Conservation (phyloP, 208 protist species). For the Trypanosoma avium region DNA sequence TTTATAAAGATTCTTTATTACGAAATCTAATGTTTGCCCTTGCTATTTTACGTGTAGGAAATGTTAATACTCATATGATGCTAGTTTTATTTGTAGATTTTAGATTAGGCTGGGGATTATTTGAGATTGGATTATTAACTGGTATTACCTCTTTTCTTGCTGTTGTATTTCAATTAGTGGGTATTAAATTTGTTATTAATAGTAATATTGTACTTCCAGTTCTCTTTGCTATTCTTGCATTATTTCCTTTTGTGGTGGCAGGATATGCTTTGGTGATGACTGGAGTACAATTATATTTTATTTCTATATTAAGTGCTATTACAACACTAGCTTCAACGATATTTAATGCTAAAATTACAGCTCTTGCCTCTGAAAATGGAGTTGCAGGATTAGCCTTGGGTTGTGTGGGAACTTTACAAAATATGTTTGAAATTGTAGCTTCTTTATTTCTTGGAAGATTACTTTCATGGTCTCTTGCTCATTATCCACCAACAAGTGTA, state of each 20-base stretch:
- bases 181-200: constrained; percentile 28
- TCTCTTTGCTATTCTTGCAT: constrained; percentile 23
- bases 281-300: constrained; percentile 26
- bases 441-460: constrained; percentile 37
- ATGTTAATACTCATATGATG: constrained; percentile 48
- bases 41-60: constrained; percentile 38
- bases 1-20: constrained; percentile 25
- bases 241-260: constrained; percentile 20
- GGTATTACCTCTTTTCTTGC: constrained; percentile 27
- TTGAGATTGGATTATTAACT: constrained; percentile 33
- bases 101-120: constrained; percentile 34
- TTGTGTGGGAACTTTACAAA: constrained; percentile 39
- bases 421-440: constrained; percentile 31
- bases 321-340: constrained; percentile 32
- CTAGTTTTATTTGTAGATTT: constrained; percentile 43
- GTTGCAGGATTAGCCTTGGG: constrained; percentile 39
- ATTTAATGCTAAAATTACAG: constrained; percentile 36
- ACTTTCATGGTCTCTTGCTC: constrained; percentile 33
- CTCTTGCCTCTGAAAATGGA: constrained; percentile 26
- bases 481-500: constrained; percentile 14
- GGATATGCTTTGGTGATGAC: constrained; percentile 25
- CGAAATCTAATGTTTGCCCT: constrained; percentile 27
- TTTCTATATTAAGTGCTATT: constrained; percentile 22
- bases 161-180: constrained; percentile 35
- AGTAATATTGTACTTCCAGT: constrained; percentile 27